Base-by-base conservation (phyloP, 805 yeast species). In the Ogataea paradorogensis region DNA sequence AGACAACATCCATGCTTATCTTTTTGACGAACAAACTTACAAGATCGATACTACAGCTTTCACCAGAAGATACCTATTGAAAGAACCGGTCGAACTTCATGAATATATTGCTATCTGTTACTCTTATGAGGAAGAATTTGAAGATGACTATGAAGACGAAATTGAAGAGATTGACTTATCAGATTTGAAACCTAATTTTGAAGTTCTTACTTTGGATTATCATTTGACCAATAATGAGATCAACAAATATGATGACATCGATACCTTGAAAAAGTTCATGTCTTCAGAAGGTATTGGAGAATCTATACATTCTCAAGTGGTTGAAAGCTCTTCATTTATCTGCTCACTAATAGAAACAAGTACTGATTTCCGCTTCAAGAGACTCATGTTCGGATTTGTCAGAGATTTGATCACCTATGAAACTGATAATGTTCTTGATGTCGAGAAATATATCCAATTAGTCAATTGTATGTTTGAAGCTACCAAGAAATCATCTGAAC, bases 341-440 rank as follows among this genome's bases (percentile, higher is more conserved):
- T 47, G 50, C 33, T 28, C 36, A 9, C 15, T 51, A 15, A 35
- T 50, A 7, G 39, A 47, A 23, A 35, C 33, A 9, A 40, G 48
- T 3, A 20, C 35, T 2, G 48, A 48, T 15, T 34, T 47, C 14
- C 38, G 41, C 9, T 38, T 44, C 29, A 48, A 30, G 10, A 31
- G 41, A 7, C 22, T 41, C 6, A 31, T 52, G 38, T 45, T 35
- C 22, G 43, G 43, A 3, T 45, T 52, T 9, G 42, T 46, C 14
- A 48, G 35, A 38, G 51, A 50, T 29, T 27, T 50, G 15, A 40
- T 52, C 16, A 45, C 48, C n/a, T 48, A 48, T 21, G 50, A 50
- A 26, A 35, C 45, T 8, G 56, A 52, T 27, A 37, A 48, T 30
- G 21, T 30, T 11, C 25, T 52, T 7, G 40, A 40, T 14, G 24